phyloP scores from a whole-genome alignment of 2,329 filamentous ascomycete genomes.

The Colletotrichum coccodes region DNA sequence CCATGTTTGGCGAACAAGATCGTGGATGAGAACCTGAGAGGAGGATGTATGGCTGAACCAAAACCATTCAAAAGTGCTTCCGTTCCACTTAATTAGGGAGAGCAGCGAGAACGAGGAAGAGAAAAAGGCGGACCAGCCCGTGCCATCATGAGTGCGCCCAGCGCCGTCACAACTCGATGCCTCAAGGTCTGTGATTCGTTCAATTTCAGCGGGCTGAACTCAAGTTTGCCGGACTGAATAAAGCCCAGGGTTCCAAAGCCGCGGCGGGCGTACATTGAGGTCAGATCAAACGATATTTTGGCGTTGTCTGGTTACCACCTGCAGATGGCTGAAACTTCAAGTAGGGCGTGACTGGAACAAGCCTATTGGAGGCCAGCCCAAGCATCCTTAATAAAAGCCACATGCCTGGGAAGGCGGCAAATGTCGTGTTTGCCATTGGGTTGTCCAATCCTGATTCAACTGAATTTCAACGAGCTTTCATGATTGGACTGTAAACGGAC shows the following conservation, averaged over 20 bases:
- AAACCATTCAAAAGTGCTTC: background rate
- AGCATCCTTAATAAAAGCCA: background rate
- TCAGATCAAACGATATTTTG: background rate
- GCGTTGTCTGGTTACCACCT: background rate
- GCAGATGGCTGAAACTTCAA: background rate
- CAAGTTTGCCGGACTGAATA: background rate
- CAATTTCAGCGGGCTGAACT: background rate
- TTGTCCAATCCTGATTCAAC: background rate
- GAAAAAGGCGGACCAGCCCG: background rate
- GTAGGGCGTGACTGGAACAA: no score
- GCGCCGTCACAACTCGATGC: background rate
- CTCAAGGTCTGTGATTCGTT: background rate
- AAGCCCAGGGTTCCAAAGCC: no score
- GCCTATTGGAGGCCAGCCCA: background rate
- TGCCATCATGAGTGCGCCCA: no score
- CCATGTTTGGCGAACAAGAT: background rate
- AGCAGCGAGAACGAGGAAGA: background rate
- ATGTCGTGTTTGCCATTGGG: background rate
- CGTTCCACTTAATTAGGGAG: background rate
- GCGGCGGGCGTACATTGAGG: no score
- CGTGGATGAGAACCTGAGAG: background rate
- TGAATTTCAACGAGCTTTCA: background rate
- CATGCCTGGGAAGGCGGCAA: background rate
- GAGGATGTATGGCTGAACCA: background rate
- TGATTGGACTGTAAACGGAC: background rate